A percentile compares a stretch with the other conserved stretches of the same genome.
These are phyloP conservation scores for Cladorrhinum sp. DNA, from an alignment of 2,329 filamentous ascomycete genomes.

Conservation along the genomic window DNA sequence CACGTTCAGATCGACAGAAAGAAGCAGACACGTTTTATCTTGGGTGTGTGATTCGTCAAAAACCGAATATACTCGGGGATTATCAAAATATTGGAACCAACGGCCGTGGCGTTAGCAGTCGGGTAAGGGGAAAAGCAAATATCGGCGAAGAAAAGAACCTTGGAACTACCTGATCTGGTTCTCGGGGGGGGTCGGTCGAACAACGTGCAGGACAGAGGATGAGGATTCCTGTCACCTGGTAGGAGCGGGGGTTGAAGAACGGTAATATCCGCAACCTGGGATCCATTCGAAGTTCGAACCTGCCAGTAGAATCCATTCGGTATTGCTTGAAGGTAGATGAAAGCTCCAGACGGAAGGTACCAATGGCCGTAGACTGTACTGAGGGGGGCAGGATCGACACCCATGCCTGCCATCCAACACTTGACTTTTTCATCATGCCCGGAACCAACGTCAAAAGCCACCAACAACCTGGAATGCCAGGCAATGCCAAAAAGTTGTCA, in stretches of 20 bases:
- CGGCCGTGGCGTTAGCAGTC: slow-evolving; percentile 1
- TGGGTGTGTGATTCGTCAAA: not conserved
- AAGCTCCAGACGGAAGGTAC: not conserved
- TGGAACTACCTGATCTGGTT: not conserved
- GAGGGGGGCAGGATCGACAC: slow-evolving; percentile 7
- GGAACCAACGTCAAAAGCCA: not conserved
- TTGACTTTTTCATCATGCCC: slow-evolving; percentile 1
- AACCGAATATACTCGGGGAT: not conserved
- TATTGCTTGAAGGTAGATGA: not conserved
- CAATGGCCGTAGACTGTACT: not conserved
- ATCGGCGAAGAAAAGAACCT: not conserved
- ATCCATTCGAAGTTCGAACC: too few relatives aligned
- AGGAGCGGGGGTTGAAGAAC: too few relatives aligned
- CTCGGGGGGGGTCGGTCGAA: not conserved
- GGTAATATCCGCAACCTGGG: not conserved
- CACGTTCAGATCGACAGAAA: not conserved
- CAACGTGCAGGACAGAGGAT: not conserved
- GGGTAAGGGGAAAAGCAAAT: not conserved
- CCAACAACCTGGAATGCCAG: slow-evolving; percentile 3
- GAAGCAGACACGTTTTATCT: not conserved
- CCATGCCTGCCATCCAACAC: slow-evolving; percentile 2
- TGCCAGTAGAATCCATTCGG: too few relatives aligned
- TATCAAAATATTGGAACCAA: not conserved
- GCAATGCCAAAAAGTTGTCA: slow-evolving; percentile 5
- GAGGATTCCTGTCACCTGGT: too few relatives aligned